phyloP scores from a whole-genome alignment of 2,329 filamentous ascomycete genomes.

The Pezicula carpinea region DNA sequence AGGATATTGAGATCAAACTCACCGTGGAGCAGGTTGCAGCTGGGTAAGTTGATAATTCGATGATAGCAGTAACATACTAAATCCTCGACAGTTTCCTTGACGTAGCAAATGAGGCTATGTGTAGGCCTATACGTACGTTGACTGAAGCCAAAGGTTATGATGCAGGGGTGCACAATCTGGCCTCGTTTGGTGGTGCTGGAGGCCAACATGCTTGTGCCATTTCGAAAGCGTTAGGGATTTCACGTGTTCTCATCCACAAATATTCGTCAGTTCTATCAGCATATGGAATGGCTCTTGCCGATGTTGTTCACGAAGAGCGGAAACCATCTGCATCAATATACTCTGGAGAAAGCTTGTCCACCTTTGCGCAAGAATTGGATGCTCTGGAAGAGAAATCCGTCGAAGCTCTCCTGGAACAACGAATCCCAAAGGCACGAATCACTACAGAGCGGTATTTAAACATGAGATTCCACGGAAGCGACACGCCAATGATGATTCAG shows the following conservation, averaged over 20 bases:
- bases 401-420: constrained; percentile 64
- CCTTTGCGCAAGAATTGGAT: constrained; percentile 66
- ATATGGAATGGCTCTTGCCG: constrained; percentile 85
- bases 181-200: constrained; percentile 85
- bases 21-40: background rate
- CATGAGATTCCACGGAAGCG: constrained; percentile 82
- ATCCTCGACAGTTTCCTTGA: constrained; percentile 56
- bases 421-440: constrained; percentile 67
- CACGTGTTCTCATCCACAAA: constrained; percentile 75
- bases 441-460: constrained; percentile 87
- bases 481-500: constrained; percentile 82
- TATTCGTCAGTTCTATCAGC: constrained; percentile 85
- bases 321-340: constrained; percentile 62
- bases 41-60: background rate
- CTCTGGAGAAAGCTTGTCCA: constrained; percentile 44
- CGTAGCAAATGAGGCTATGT: constrained; percentile 87
- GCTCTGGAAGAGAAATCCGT: constrained; percentile 70
- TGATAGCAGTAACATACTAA: background rate
- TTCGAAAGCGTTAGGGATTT: constrained; percentile 74
- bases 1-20: constrained; percentile 16
- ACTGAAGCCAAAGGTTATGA: constrained; percentile 89
- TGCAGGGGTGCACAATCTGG: constrained; percentile 77
- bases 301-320: constrained; percentile 85
- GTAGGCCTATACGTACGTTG: constrained; percentile 77
- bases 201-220: constrained; percentile 87